These are phyloP conservation scores for Xylaria acuta DNA, from an alignment of 495 filamentous ascomycete species.

Conservation along the genomic window DNA sequence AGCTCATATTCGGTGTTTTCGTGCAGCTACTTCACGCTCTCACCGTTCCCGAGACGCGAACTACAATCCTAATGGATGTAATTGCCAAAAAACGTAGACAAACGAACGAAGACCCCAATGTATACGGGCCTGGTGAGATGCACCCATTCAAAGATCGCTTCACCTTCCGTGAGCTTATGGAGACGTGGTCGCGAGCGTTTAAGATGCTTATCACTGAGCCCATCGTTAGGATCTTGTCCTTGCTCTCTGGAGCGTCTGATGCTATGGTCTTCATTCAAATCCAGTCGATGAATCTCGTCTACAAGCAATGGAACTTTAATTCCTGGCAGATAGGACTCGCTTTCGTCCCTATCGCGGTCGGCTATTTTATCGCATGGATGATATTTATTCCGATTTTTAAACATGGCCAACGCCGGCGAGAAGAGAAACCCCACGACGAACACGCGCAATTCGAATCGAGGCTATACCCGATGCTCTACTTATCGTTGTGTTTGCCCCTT, in stretches of 20 bases:
- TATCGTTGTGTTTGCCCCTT: conserved; percentile 69
- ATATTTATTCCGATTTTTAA: conserved; percentile 69
- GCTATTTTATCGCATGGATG: conserved; percentile 69
- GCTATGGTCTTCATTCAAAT: conserved; percentile 85
- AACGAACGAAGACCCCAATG: conserved; percentile 56
- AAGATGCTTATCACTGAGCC: conserved; percentile 80
- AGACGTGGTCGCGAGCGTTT: conserved; percentile 74
- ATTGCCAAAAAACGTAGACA: conserved; percentile 70
- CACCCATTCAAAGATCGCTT: conserved; percentile 57
- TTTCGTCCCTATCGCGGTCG: conserved; percentile 68
- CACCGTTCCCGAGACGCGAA: conserved; percentile 71
- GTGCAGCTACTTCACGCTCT: conserved; percentile 72
- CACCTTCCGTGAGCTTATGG: conserved; percentile 59
- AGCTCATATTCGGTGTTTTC: conserved; percentile 73
- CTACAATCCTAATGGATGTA: conserved; percentile 69
- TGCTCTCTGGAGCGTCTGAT: conserved; percentile 78
- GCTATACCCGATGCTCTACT: conserved; percentile 64
- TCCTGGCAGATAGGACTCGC: conserved; percentile 62
- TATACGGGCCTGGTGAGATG: conserved; percentile 70
- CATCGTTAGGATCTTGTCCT: conserved; percentile 73
- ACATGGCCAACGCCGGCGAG: conserved; percentile 59
- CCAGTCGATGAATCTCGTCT: conserved; percentile 69
- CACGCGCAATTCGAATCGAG: conserved; percentile 65
- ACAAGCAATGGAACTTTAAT: conserved; percentile 67
- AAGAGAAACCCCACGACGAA: conserved; percentile 61